Evolutionary conservation across 2,329 filamentous ascomycete genomes (phyloP), one percentile per base, ranked within the genome.

Genomic region (Epichloe brachyelytri): DNA sequence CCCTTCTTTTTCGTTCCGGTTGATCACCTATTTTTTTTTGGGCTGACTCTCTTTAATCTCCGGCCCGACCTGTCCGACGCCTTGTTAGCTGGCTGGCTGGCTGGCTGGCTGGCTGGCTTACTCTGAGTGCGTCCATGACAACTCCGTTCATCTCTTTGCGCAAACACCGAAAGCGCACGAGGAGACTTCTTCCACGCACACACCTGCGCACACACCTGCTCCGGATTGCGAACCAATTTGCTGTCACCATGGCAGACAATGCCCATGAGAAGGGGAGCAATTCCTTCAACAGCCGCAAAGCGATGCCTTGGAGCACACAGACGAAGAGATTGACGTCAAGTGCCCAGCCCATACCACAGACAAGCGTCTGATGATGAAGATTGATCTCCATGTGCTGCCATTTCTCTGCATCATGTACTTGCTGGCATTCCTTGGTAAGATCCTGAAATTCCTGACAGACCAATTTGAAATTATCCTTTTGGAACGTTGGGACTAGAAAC

Each of bases 371-470:
- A 76, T 87, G 69, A 67, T 74, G 54, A 85, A 82, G 66, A 82
- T 90, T 61, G 86, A 90, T 64, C 63, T 81, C 56, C 80, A 78
- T 57, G 74, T 91, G 48, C 71, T 91, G 49, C 86, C 86, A 0
- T 85, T 84, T 57, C 71, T 91, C 50, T 84, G 79, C 62, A 71
- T 89, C 54, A 72, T 90, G 64, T 88, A 87, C 62, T 68, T 86
- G 40, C 70, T 86, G 46, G 82, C 83, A 38, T 86, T 87, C 60
- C 68, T 87, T 47, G 81, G 69, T 71, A 53, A 53, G 66, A 33
- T 20, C 12, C 12, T 12, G 7, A 5, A 14, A 37, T 11, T 4
- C 30, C 30, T 19, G 8, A 30, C 10, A 30, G 30, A 11, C 30
- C 8, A 10, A 10, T 10, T 30, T 30, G 26, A 30, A 30, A 4